Evolutionary conservation across 768 basidiomycete genomes (phyloP).

Genomic region (Porpolomopsis calyptriformis): DNA sequence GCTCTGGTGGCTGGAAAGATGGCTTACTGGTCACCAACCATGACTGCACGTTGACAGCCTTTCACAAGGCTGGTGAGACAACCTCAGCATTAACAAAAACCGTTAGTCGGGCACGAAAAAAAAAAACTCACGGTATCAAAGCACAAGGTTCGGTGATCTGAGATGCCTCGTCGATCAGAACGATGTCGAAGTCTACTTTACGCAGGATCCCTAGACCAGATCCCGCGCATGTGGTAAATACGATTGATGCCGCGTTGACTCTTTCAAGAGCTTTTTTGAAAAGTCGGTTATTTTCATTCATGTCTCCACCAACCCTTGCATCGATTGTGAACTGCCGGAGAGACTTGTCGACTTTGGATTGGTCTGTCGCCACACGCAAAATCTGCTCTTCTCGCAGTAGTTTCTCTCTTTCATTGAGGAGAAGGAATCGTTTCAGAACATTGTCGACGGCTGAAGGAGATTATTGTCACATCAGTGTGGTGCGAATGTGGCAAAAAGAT

Average conservation of each 20-base stretch:
- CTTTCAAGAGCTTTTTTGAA: constrained; percentile 50
- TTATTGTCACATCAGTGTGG: neutral
- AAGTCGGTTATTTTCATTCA: constrained; percentile 47
- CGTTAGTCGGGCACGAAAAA: neutral
- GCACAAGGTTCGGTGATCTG: constrained; percentile 60
- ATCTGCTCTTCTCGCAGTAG: constrained; percentile 47
- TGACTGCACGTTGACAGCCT: constrained; percentile 42
- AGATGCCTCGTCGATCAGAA: constrained; percentile 60
- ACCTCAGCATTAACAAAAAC: neutral
- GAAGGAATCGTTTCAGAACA: constrained; percentile 52
- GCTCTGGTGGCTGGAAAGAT: neutral
- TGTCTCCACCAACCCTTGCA: constrained; percentile 51
- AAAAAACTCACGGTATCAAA: constrained; percentile 35
- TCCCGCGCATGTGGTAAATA: constrained; percentile 61
- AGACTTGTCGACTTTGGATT: constrained; percentile 46
- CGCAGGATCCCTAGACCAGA: neutral
- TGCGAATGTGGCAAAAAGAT: neutral
- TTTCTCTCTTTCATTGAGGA: constrained; percentile 30
- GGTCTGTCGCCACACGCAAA: constrained; percentile 59
- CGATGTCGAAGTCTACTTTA: constrained; percentile 47
- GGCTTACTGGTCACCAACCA: constrained; percentile 64
- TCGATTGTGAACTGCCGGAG: constrained; percentile 54
- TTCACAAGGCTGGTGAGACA: constrained; percentile 37
- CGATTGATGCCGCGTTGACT: constrained; percentile 43
- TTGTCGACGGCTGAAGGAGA: constrained; percentile 53